A percentile compares a stretch with the other conserved stretches of the same genome.
Conservation (phyloP, 305 asterid species). For the Nicotiana rustica region DNA sequence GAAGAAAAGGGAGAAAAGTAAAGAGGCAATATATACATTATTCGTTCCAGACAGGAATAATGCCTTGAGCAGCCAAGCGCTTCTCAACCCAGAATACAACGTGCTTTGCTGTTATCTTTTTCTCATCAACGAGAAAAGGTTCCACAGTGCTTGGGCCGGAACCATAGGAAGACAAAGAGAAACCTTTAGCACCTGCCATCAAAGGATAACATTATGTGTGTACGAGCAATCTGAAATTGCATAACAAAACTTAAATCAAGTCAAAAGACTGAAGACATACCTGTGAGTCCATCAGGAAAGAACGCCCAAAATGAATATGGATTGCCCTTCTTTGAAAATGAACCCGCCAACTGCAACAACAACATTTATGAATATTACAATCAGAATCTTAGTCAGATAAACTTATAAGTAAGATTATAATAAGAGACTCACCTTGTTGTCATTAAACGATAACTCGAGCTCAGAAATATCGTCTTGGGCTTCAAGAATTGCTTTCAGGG, state of each 20-base stretch:
- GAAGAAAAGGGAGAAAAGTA: background rate
- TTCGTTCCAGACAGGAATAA: constrained; percentile 85
- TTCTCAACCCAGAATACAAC: constrained; percentile 91
- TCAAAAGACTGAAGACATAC: constrained; percentile 41
- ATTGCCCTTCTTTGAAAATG: constrained; percentile 68
- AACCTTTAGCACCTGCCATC: constrained; percentile 77
- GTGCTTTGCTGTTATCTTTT: constrained; percentile 70
- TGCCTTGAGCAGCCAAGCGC: constrained; percentile 97
- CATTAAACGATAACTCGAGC: constrained; percentile 60
- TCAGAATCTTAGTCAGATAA: background rate
- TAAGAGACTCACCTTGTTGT: constrained; percentile 57
- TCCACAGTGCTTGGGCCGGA: constrained; percentile 77
- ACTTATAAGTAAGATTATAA: background rate
- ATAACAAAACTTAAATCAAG: background rate
- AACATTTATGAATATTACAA: constrained; percentile 27
- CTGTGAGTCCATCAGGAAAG: constrained; percentile 80
- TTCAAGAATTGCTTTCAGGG: constrained; percentile 58
- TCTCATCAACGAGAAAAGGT: constrained; percentile 87
- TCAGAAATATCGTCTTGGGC: constrained; percentile 65
- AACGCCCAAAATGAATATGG: constrained; percentile 88
- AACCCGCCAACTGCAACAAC: constrained; percentile 75
- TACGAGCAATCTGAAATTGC: background rate
- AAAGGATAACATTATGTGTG: background rate
- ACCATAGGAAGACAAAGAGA: constrained; percentile 75
- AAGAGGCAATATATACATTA: constrained; percentile 35